Conservation (phyloP, 2,329 filamentous ascomycete genomes). For the Paraconiothyrium brasiliense region DNA sequence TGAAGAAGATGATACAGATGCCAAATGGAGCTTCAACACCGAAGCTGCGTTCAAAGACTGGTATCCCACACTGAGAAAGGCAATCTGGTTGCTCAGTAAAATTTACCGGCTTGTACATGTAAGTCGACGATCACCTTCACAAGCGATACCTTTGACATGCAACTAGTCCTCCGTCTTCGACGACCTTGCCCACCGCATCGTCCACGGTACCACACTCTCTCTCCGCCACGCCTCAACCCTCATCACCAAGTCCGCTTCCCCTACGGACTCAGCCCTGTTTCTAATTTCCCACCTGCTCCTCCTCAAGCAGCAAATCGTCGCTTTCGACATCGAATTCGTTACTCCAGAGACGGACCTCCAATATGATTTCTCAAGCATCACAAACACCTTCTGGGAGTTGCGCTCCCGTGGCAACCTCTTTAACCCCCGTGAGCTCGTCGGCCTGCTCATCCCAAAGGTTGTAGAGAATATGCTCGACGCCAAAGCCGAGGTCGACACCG, state of each 20-base stretch:
- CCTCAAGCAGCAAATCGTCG: slow-evolving; percentile 93
- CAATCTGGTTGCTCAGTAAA: slow-evolving; percentile 73
- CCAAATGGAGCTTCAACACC: slow-evolving; percentile 64
- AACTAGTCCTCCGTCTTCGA: slow-evolving; percentile 73
- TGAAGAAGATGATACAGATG: slow-evolving; percentile 60
- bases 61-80: slow-evolving; percentile 74
- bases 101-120: slow-evolving; percentile 76
- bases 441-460: slow-evolving; percentile 70
- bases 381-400: slow-evolving; percentile 73
- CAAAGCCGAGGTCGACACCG: slow-evolving; percentile 72
- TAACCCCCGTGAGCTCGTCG: slow-evolving; percentile 70
- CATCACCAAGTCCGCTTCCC: slow-evolving; percentile 71
- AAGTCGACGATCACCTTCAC: slow-evolving; percentile 27
- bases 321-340: slow-evolving; percentile 88
- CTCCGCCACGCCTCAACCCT: slow-evolving; percentile 78
- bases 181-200: slow-evolving; percentile 80
- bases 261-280: slow-evolving; percentile 85
- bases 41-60: slow-evolving; percentile 67
- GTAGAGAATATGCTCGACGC: slow-evolving; percentile 77
- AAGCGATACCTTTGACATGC: slow-evolving; percentile 12
- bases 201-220: slow-evolving; percentile 87
- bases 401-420: slow-evolving; percentile 72
- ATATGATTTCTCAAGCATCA: slow-evolving; percentile 72
- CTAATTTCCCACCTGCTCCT: slow-evolving; percentile 94
- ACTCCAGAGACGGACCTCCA: slow-evolving; percentile 67